A percentile compares a stretch with the other conserved stretches of the same genome.
Conservation (phyloP, 2,329 filamentous ascomycete species). For the Ophiobolus disseminans region DNA sequence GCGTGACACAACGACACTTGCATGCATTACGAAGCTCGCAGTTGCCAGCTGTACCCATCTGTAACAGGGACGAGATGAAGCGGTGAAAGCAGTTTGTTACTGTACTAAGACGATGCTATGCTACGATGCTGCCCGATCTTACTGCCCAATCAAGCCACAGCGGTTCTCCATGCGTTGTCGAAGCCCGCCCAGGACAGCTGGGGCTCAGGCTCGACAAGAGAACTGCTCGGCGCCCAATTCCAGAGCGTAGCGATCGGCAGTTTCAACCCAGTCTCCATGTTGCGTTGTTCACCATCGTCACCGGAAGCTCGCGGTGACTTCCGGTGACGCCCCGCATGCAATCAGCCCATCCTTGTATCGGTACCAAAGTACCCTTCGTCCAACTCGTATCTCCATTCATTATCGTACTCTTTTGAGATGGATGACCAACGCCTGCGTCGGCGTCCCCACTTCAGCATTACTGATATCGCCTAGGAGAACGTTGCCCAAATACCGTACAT, state of each 20-base stretch:
- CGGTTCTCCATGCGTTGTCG: constrained; percentile 5
- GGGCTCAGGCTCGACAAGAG: constrained; percentile 20
- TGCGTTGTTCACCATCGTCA: constrained; percentile 17
- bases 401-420: constrained; percentile 29
- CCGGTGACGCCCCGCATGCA: constrained; percentile 28
- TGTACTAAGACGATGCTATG: constrained; percentile 26
- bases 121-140: constrained; percentile 34
- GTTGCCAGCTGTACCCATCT: constrained; percentile 4
- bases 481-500: constrained; percentile 36
- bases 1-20: constrained; percentile 14
- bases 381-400: constrained; percentile 29
- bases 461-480: too few relatives aligned
- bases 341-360: constrained; percentile 25
- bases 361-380: constrained; percentile 18
- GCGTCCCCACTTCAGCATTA: constrained; percentile 31
- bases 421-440: constrained; percentile 43
- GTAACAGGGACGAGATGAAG: constrained; percentile 18
- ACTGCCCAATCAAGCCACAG: constrained; percentile 21
- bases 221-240: constrained; percentile 32
- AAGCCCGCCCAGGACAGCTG: constrained; percentile 18
- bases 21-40: constrained; percentile 3
- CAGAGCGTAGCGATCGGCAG: constrained; percentile 12
- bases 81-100: constrained; percentile 18
- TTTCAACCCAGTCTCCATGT: constrained; percentile 11
- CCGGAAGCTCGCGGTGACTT: constrained; percentile 19